Evolutionary conservation across 2,329 filamentous ascomycete species (phyloP), one percentile per base, ranked within the genome.

Genomic region (Ophiognomonia clavigignenti-juglandacearum): DNA sequence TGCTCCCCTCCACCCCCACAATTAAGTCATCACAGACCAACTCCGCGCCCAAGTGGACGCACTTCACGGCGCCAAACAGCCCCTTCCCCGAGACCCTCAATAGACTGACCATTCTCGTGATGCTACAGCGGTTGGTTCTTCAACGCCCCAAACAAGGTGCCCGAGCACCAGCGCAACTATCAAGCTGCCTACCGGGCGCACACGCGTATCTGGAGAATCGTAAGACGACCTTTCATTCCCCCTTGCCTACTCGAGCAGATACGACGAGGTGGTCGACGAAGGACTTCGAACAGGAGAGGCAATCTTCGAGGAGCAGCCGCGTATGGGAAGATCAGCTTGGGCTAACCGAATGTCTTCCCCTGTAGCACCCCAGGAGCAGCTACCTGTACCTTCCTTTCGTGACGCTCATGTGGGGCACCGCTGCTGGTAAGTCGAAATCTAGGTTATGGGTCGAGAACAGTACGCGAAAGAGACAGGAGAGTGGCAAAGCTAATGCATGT

Each of bases 81-180:
- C 18, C 16, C 32, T 35, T 35, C 38, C 27, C 51, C 44, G 48
- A 45, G n/a, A 20, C 40, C n/a, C 27, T 22, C 50, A 43, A 43
- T 22, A 31, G 56, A 56, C 63, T 65, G 58, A 68, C 55, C 52
- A 52, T 45, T 45, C 41, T 47, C 36, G 29, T 20, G 18, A 9
- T 27, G 8, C 26, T 24, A 36, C 32, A 48, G 48, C 58, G 79
- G 78, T 63, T 26, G 24, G 24, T 61, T 83, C 64, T 57, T 89
- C 72, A 74, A 87, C 78, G 82, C 83, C 67, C 77, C 79, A 66
- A 92, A 92, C 80, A 79, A 77, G 62, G 86, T 91, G 61, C 85
- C 85, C 48, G 61, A 85, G 64, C 77, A 85, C 72, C 87, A 92
- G 77, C 76, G 79, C 62, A 70, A 80, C 59, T 89, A 88, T 75